Percentiles rank a stretch among this genome's conserved stretches.
phyloP scores from a whole-genome alignment of 1,139 yeast species.

The Barnettozyma hawaiiensis region DNA sequence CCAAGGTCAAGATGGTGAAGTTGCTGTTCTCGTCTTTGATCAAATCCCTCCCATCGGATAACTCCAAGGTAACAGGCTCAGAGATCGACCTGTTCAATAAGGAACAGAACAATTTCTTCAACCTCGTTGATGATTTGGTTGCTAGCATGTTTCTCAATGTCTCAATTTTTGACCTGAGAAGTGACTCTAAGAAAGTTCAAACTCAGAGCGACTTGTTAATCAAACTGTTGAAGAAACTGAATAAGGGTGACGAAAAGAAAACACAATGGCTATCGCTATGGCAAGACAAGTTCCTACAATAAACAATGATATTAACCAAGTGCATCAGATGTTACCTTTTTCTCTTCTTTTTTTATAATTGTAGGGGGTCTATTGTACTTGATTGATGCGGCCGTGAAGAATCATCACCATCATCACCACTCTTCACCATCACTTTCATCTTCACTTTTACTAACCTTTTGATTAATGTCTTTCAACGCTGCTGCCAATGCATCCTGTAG shows the following conservation, averaged over 20 bases:
- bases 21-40: slow-evolving; percentile 48
- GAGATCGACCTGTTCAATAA: slow-evolving; percentile 28
- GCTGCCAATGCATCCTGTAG: slow-evolving; percentile 86
- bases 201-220: slow-evolving; percentile 16
- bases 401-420: slow-evolving; percentile 44
- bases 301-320: too few relatives aligned
- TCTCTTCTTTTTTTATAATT: not conserved
- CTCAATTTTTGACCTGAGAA: slow-evolving; percentile 7
- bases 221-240: slow-evolving; percentile 17
- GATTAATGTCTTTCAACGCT: slow-evolving; percentile 77
- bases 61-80: slow-evolving; percentile 17
- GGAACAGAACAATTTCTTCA: slow-evolving; percentile 28
- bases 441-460: slow-evolving; percentile 76
- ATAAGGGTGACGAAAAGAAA: slow-evolving; percentile 21
- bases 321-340: not conserved
- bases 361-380: not conserved
- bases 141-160: slow-evolving; percentile 30
- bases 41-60: slow-evolving; percentile 44
- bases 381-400: too few relatives aligned
- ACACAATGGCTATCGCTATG: slow-evolving; percentile 22
- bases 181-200: slow-evolving; percentile 1
- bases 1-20: slow-evolving; percentile 50
- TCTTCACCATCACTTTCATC: slow-evolving; percentile 79
- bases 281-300: slow-evolving; percentile 18
- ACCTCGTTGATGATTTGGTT: slow-evolving; percentile 30